phyloP scores from a whole-genome alignment of 2,329 filamentous ascomycete species.

The Fusarium humuli region DNA sequence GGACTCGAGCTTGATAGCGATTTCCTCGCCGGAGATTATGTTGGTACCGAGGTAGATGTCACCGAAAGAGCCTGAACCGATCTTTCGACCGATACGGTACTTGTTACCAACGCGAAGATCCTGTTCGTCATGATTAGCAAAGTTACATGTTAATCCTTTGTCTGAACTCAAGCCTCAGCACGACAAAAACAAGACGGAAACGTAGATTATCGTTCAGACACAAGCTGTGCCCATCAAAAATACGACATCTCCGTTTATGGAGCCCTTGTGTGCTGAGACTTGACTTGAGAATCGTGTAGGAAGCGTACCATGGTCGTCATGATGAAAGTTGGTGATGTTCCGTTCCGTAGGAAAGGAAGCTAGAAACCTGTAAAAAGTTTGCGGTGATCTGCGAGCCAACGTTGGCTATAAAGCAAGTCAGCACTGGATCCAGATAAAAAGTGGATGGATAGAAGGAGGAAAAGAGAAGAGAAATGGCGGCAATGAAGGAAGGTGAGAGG shows the following conservation, averaged over 20 bases:
- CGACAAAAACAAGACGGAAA: neutral
- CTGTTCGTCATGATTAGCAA: conserved; percentile 59
- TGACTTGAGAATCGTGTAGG: neutral
- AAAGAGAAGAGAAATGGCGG: conserved; percentile 31
- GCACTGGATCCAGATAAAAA: conserved; percentile 24
- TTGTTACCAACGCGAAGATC: conserved; percentile 99
- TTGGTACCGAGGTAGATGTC: conserved; percentile 99
- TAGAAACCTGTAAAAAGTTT: conserved; percentile 14
- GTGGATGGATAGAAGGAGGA: conserved; percentile 20
- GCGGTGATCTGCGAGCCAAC: conserved; percentile 40
- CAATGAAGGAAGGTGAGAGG: conserved; percentile 35
- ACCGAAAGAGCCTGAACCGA: conserved; percentile 96
- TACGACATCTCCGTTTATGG: neutral
- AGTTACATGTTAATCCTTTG: neutral
- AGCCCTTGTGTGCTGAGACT: neutral
- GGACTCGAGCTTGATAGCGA: conserved; percentile 99
- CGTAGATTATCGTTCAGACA: neutral
- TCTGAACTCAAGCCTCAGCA: neutral
- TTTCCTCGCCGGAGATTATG: conserved; percentile 99
- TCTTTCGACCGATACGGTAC: conserved; percentile 99
- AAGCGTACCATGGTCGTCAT: conserved; percentile 66
- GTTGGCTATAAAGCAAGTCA: conserved; percentile 38
- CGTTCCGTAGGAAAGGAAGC: conserved; percentile 41
- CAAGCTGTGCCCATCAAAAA: neutral
- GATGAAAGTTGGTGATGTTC: conserved; percentile 44